Evolutionary conservation across 805 yeast species (phyloP).

Genomic region (Cyberlindnera galapagoensis): DNA sequence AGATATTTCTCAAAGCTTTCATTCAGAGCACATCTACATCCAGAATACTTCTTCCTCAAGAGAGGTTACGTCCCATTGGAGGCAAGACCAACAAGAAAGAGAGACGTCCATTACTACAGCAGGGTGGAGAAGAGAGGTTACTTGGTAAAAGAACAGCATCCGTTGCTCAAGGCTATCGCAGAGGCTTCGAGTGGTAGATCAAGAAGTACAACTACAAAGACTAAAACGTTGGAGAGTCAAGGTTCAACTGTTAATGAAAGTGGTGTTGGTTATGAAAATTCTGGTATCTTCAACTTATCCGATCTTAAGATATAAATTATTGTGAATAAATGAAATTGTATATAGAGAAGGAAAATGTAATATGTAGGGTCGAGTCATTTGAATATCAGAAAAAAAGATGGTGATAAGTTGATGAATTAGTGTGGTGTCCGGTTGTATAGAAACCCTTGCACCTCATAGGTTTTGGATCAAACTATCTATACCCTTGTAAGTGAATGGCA

Average conservation of each 20-base stretch:
- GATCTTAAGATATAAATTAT: constrained; percentile 16
- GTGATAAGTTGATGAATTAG: no score
- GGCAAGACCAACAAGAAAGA: constrained; percentile 80
- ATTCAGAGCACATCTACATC: constrained; percentile 69
- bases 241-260: constrained; percentile 15
- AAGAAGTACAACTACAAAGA: constrained; percentile 7
- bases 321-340: no score
- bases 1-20: constrained; percentile 62
- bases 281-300: constrained; percentile 20
- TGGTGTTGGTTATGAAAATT: constrained; percentile 18
- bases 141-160: constrained; percentile 35
- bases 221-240: constrained; percentile 4
- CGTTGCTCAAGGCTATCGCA: constrained; percentile 18
- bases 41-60: constrained; percentile 58
- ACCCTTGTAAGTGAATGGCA: no score
- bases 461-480: no score
- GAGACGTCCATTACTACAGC: constrained; percentile 75
- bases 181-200: constrained; percentile 13
- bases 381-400: no score
- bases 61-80: constrained; percentile 78
- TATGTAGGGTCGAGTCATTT: no score
- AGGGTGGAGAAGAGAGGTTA: constrained; percentile 72
- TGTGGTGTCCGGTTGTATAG: no score
- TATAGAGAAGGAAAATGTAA: no score
- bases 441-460: no score